Percentiles rank a stretch among this genome's conserved stretches.
These are phyloP conservation scores for Coemansia sp. DNA, from an alignment of 192 early-diverging fungal genomes.

Conservation along the genomic window DNA sequence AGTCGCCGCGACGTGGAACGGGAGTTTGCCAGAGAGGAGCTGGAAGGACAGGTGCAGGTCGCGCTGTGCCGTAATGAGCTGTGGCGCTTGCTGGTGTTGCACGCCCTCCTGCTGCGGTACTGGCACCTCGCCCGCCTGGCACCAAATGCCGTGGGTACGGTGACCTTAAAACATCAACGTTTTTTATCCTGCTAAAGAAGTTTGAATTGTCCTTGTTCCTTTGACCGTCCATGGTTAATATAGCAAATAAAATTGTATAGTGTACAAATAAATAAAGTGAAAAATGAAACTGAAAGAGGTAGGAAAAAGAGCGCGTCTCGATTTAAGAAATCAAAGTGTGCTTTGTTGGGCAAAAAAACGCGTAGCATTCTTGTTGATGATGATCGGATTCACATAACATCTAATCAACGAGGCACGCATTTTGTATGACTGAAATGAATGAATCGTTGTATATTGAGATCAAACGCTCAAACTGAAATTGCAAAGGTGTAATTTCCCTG, in stretches of 20 bases:
- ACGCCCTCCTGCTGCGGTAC: constrained; percentile 14
- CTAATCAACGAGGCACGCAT: neutral
- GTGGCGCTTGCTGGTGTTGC: constrained; percentile 1
- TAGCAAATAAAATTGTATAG: neutral
- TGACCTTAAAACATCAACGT: constrained; percentile 37
- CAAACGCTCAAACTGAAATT: neutral
- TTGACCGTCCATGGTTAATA: constrained; percentile 28
- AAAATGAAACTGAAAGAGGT: neutral
- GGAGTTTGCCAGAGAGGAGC: constrained; percentile 24
- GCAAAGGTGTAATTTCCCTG: constrained; percentile 3
- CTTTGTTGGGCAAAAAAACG: neutral
- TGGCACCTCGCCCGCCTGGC: constrained; percentile 10
- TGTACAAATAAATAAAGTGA: neutral
- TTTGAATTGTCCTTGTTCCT: constrained; percentile 17
- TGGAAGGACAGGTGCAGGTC: constrained; percentile 16
- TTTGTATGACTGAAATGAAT: too few relatives aligned
- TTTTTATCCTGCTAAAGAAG: constrained; percentile 44
- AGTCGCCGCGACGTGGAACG: neutral
- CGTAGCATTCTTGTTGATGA: neutral
- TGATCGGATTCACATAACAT: neutral
- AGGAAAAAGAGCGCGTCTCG: neutral
- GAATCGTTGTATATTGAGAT: neutral
- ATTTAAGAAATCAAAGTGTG: neutral
- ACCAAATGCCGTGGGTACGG: constrained; percentile 40
- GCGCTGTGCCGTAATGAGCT: constrained; percentile 4